Conservation (phyloP, 106 monocot genomes). For the Dendrobium nobile region DNA sequence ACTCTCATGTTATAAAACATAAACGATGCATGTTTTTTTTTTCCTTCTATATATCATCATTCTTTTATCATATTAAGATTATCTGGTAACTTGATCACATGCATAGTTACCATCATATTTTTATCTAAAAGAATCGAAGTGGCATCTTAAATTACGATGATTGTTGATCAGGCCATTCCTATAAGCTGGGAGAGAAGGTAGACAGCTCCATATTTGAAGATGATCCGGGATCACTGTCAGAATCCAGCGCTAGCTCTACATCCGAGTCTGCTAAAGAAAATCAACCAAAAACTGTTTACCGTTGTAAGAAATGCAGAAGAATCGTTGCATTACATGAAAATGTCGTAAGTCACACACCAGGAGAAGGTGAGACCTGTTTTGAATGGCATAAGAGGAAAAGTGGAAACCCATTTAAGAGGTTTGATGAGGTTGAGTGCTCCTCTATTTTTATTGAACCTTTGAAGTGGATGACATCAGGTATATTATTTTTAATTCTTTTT, state of each 20-base stretch:
- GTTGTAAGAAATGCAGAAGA: constrained; percentile 93
- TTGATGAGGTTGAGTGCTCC: constrained; percentile 52
- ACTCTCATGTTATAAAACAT: too few relatives aligned
- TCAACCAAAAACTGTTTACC: constrained; percentile 33
- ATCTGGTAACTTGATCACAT: neutral
- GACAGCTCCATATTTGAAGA: constrained; percentile 75
- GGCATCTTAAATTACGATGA: neutral
- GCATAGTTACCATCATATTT: neutral
- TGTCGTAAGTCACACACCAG: constrained; percentile 75
- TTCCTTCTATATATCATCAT: neutral
- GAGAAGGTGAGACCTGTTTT: constrained; percentile 79
- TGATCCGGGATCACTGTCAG: constrained; percentile 61
- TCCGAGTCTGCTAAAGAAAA: constrained; percentile 15
- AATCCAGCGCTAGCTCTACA: constrained; percentile 19
- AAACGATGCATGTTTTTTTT: neutral
- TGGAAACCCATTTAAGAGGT: constrained; percentile 28
- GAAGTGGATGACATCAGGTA: constrained; percentile 87
- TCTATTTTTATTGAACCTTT: constrained; percentile 87
- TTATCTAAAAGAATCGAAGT: neutral
- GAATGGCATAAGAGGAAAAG: constrained; percentile 65
- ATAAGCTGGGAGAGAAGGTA: constrained; percentile 69
- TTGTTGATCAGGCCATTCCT: constrained; percentile 60
- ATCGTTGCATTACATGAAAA: constrained; percentile 75
- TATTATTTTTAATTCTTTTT: neutral
- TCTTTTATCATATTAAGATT: neutral